Evolutionary conservation across 2,329 filamentous ascomycete species (phyloP).

Genomic region (Cordyceps farinosa): DNA sequence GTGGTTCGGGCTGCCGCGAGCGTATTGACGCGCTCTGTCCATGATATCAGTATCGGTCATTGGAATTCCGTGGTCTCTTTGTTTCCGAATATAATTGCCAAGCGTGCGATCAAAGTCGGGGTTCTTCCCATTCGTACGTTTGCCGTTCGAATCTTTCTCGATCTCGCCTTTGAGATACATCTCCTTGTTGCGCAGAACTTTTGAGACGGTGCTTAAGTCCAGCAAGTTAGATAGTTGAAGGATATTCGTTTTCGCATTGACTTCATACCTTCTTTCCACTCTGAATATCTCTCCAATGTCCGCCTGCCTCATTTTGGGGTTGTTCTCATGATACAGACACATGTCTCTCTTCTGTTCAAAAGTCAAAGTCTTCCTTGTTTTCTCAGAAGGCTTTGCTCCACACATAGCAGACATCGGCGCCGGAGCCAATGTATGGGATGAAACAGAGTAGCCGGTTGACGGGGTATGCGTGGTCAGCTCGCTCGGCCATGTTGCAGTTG

Average conservation of each 20-base stretch:
- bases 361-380: slow-evolving; percentile 81
- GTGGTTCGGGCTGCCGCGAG: slow-evolving; percentile 62
- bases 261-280: slow-evolving; percentile 86
- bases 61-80: slow-evolving; percentile 69
- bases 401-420: slow-evolving; percentile 47
- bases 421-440: slow-evolving; percentile 57
- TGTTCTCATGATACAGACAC: slow-evolving; percentile 89
- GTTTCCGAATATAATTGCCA: slow-evolving; percentile 80
- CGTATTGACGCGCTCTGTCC: slow-evolving; percentile 80
- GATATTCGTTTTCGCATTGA: not conserved
- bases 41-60: slow-evolving; percentile 78
- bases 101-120: slow-evolving; percentile 91
- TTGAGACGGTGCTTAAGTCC: slow-evolving; percentile 82
- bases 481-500: slow-evolving; percentile 73
- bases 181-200: slow-evolving; percentile 90
- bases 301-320: slow-evolving; percentile 88
- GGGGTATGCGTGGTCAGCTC: slow-evolving; percentile 69
- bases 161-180: slow-evolving; percentile 86
- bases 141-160: slow-evolving; percentile 67
- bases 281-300: slow-evolving; percentile 95
- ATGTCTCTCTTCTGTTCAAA: slow-evolving; percentile 87
- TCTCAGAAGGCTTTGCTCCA: slow-evolving; percentile 39
- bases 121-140: slow-evolving; percentile 76
- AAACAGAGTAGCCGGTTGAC: slow-evolving; percentile 51
- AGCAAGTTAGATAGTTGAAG: slow-evolving; percentile 23